Evolutionary conservation across 768 basidiomycete species (phyloP).

Genomic region (Lactifluus rugatus): DNA sequence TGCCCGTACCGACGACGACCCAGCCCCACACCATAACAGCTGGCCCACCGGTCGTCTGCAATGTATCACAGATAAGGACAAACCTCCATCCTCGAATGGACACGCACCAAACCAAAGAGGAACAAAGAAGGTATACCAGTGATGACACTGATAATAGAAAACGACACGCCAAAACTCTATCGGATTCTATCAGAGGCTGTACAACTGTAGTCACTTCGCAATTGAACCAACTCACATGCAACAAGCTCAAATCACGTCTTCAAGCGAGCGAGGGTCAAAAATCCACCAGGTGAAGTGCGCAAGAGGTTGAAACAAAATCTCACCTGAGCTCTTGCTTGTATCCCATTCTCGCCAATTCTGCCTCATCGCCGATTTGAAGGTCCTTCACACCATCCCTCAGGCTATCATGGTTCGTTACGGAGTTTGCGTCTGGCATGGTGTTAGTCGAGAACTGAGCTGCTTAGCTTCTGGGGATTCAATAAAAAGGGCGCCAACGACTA

Average conservation of each 20-base stretch:
- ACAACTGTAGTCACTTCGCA: background rate
- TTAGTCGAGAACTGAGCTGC: background rate
- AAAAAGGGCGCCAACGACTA: background rate
- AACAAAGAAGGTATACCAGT: conserved; percentile 66
- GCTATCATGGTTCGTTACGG: background rate
- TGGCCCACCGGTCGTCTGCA: conserved; percentile 65
- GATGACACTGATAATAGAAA: conserved; percentile 68
- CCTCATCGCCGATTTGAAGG: conserved; percentile 37
- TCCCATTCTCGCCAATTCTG: conserved; percentile 57
- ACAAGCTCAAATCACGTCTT: conserved; percentile 52
- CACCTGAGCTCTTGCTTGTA: conserved; percentile 63
- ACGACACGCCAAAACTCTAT: conserved; percentile 66
- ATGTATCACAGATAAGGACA: background rate
- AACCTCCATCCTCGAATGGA: background rate
- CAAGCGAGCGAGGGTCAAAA: background rate
- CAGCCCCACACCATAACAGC: conserved; percentile 74
- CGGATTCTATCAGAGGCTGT: background rate
- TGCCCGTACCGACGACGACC: conserved; percentile 46
- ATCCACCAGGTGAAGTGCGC: background rate
- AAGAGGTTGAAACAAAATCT: conserved; percentile 20
- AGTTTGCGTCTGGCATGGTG: background rate
- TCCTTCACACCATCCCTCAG: background rate
- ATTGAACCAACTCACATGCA: conserved; percentile 45
- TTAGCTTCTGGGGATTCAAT: background rate
- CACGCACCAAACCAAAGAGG: conserved; percentile 52